Percentiles rank a stretch among this genome's conserved stretches.
Conservation (phyloP, 768 basidiomycete species). For the Fomitopsis serialis region DNA sequence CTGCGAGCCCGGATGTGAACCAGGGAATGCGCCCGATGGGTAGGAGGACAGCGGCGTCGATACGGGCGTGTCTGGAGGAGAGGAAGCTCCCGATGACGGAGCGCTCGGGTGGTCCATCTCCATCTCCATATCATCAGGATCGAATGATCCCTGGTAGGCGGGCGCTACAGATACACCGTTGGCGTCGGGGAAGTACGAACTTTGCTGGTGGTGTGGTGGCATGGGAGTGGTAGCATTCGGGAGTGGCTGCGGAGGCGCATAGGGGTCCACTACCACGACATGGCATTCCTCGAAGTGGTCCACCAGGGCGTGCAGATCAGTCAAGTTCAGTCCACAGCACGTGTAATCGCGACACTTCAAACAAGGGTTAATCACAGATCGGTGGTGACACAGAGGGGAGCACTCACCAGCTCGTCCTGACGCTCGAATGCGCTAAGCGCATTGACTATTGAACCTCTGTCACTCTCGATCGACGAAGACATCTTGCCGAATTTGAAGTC, state of each 20-base stretch:
- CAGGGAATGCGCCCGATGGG: conserved; percentile 21
- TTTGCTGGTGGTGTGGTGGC: conserved; percentile 5
- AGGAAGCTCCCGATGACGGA: conserved; percentile 29
- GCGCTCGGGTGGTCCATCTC: conserved; percentile 46
- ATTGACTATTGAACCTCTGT: conserved; percentile 54
- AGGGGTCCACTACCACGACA: conserved; percentile 64
- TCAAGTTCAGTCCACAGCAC: conserved; percentile 79
- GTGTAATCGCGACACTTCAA: conserved; percentile 78
- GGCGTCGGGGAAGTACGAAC: conserved; percentile 19
- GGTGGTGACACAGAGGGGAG: neutral
- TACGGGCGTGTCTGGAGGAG: conserved; percentile 41
- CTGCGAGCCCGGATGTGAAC: conserved; percentile 24
- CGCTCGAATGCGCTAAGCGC: conserved; percentile 61
- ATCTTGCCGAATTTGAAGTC: conserved; percentile 43
- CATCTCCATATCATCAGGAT: conserved; percentile 80
- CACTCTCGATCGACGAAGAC: conserved; percentile 54
- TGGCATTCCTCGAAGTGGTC: conserved; percentile 93
- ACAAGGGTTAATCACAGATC: neutral
- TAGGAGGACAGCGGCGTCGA: conserved; percentile 36
- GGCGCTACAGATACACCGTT: conserved; percentile 8
- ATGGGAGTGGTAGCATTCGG: conserved; percentile 8
- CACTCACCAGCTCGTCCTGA: conserved; percentile 68
- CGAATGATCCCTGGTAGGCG: conserved; percentile 41
- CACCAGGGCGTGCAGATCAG: conserved; percentile 76
- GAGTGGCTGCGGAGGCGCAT: conserved; percentile 18